phyloP scores from a whole-genome alignment of 129 eudicot species.

The Ambrosia trifida region DNA sequence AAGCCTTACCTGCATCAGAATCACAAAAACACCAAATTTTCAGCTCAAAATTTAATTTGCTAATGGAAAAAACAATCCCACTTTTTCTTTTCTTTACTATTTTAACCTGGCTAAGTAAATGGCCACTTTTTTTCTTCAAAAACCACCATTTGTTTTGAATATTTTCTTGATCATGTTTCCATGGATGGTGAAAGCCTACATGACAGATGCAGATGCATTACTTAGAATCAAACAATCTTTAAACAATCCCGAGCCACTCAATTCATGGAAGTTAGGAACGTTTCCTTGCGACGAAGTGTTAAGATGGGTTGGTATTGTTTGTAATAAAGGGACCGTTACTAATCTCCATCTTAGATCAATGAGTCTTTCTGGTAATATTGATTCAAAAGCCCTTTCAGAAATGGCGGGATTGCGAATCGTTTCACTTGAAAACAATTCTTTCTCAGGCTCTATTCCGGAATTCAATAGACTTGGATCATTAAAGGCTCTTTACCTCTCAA shows the following conservation, averaged over 20 bases:
- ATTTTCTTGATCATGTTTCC: constrained; percentile 26
- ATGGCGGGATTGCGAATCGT: constrained; percentile 47
- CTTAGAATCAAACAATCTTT: constrained; percentile 51
- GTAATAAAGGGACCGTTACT: constrained; percentile 42
- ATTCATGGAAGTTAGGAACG: constrained; percentile 60
- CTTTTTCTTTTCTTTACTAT: constrained; percentile 20
- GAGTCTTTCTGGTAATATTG: constrained; percentile 63
- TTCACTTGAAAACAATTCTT: constrained; percentile 44
- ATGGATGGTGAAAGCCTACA: constrained; percentile 29
- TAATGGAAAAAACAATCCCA: constrained; percentile 36
- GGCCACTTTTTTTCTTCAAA: constrained; percentile 27
- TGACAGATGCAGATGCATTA: constrained; percentile 62
- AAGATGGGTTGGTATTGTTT: constrained; percentile 52
- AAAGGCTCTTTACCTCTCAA: constrained; percentile 51
- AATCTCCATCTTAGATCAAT: constrained; percentile 42
- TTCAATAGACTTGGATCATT: constrained; percentile 47
- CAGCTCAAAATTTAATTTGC: constrained; percentile 22
- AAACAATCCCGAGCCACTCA: constrained; percentile 44
- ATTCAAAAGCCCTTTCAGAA: constrained; percentile 47
- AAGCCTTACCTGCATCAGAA: constrained; percentile 22
- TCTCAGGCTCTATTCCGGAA: constrained; percentile 63
- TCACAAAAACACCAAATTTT: constrained; percentile 35
- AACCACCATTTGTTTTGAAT: constrained; percentile 19
- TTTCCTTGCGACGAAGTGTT: constrained; percentile 44
- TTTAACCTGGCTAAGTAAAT: constrained; percentile 32